Evolutionary conservation across 192 early-diverging fungal species (phyloP).

Genomic region (Backusella morwellensis): DNA sequence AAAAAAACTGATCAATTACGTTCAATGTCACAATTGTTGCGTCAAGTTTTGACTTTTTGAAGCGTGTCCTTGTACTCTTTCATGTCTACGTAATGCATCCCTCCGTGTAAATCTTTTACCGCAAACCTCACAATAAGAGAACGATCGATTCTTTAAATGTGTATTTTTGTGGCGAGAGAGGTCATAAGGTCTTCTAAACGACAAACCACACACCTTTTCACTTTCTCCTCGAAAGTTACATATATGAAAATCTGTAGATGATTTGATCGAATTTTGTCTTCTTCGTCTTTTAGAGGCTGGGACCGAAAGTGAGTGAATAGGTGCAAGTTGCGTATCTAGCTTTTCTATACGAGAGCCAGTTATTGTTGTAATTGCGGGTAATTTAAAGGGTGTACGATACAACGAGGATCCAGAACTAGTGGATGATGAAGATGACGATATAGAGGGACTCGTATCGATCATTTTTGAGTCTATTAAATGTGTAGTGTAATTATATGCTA

Average conservation of each 20-base stretch:
- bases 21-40: not conserved
- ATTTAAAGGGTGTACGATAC: not conserved
- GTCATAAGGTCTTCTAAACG: conserved; percentile 36
- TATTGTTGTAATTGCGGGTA: conserved; percentile 5
- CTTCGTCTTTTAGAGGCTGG: not conserved
- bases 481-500: not conserved
- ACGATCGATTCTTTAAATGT: conserved; percentile 31
- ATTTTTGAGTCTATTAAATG: not conserved
- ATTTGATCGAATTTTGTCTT: not conserved
- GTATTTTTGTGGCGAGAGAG: conserved; percentile 33
- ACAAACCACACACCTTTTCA: conserved; percentile 23
- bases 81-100: conserved; percentile 37
- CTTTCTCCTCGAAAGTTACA: conserved; percentile 20
- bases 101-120: conserved; percentile 38
- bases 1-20: not conserved
- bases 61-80: conserved; percentile 31
- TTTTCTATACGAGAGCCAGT: not conserved
- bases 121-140: conserved; percentile 34
- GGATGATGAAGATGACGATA: not conserved
- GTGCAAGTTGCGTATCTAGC: conserved; percentile 4
- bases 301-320: not conserved
- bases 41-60: not conserved
- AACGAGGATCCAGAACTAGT: not conserved
- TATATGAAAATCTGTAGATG: not conserved
- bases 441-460: not conserved